Evolutionary conservation across 495 filamentous ascomycete genomes (phyloP), one percentile per base, ranked within the genome.

Genomic region (Aspergillus indologenus): DNA sequence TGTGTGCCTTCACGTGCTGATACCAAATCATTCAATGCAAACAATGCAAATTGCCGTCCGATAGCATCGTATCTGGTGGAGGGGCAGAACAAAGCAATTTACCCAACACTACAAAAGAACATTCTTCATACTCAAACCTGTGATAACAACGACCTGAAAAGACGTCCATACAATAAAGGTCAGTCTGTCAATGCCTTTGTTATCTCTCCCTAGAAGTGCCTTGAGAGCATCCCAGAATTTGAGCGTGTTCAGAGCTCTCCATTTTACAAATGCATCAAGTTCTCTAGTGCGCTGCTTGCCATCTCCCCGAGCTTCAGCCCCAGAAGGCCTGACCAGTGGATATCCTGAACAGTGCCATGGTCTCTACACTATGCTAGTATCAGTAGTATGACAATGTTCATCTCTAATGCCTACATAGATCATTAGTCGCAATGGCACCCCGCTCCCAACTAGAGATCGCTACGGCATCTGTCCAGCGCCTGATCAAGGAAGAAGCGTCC

Each of bases 401-500:
- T 40, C 34, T 40, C 5, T 6, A 4, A 40, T 40, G n/a, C n/a
- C n/a, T 40, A 6, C 12, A 8, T 14, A 40, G 34, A 40, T 40
- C 34, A 40, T 11, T 2, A 15, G 56, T 61, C 55, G 71, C 15
- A 48, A 95, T 93, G 90, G 79, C 87, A 7, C 81, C 89, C 11
- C 89, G 89, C 31, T 85, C 87, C 11, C 81, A 82, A 62, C 80
- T 96, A 58, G 75, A 83, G 48, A 90, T 94, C 62, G 80, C 83
- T 50, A 92, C 88, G 18, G 83, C 84, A 48, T 82, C 87, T 20
- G 80, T 97, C 64, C 76, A 83, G 63, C 90, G 93, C 54, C 81
- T 97, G 51, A 83, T 96, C 55, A 96, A 96, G 71, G 94, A 98
- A 71, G 91, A 96, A 68, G 78, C 80, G 34, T 91, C 85, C 69